Evolutionary conservation across 1,139 yeast species (phyloP).

Genomic region (Meyerozyma sp.): DNA sequence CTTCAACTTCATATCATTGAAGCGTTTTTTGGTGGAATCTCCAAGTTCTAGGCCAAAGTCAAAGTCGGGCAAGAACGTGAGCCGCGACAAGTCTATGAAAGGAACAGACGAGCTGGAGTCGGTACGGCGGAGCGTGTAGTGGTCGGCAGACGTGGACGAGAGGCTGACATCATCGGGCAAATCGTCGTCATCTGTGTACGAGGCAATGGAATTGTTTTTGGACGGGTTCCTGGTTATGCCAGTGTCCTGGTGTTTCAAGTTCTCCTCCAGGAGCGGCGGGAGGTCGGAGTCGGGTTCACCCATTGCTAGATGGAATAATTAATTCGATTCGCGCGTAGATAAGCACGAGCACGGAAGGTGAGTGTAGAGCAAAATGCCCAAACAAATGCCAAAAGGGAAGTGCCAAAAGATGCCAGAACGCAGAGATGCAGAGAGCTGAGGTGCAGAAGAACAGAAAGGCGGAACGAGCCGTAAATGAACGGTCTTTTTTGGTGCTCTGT

Average conservation of each 20-base stretch:
- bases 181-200: neutral
- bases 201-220: neutral
- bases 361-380: too few species aligned
- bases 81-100: slow-evolving; percentile 33
- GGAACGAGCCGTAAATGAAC: too few species aligned
- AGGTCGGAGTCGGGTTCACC: neutral
- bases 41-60: slow-evolving; percentile 40
- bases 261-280: neutral
- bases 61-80: slow-evolving; percentile 36
- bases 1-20: slow-evolving; percentile 31
- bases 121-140: slow-evolving; percentile 13
- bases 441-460: too few species aligned
- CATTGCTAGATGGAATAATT: neutral
- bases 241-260: neutral
- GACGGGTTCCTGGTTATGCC: neutral
- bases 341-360: too few species aligned
- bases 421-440: too few species aligned
- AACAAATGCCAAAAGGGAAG: too few species aligned
- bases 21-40: slow-evolving; percentile 29
- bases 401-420: too few species aligned
- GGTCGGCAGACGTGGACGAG: slow-evolving; percentile 3
- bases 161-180: neutral
- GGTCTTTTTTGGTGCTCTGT: too few species aligned
- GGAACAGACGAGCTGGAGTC: slow-evolving; percentile 32
- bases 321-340: neutral